Conservation (phyloP, 2,329 filamentous ascomycete genomes). For the Xylaria digitata region DNA sequence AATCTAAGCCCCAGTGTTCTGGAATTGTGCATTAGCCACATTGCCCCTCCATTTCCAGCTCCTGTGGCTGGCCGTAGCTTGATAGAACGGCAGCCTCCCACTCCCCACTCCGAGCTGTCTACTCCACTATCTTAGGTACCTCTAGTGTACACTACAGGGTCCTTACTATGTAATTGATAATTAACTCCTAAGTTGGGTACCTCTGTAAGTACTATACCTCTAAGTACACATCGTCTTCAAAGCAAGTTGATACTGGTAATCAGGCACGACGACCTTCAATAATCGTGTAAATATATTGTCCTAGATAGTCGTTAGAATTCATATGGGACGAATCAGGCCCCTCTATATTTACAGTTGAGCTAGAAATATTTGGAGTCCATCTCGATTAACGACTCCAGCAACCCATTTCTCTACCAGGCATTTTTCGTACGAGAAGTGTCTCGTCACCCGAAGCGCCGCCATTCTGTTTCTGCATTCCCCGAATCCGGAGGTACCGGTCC, state of each 20-base stretch:
- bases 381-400: neutral
- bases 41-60: constrained; percentile 38
- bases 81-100: neutral
- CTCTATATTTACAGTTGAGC: neutral
- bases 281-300: neutral
- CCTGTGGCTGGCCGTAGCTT: constrained; percentile 36
- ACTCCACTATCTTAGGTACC: too few species aligned
- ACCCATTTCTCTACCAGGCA: neutral
- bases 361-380: neutral
- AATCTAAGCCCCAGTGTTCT: constrained; percentile 39
- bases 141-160: too few species aligned
- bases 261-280: neutral
- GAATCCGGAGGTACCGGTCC: constrained; percentile 44
- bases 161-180: too few species aligned
- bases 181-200: too few species aligned
- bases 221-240: neutral
- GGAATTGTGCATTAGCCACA: constrained; percentile 39
- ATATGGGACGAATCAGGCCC: neutral
- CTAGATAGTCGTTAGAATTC: neutral
- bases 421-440: neutral
- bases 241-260: neutral
- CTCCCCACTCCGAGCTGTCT: neutral
- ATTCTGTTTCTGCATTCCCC: constrained; percentile 41
- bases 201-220: neutral
- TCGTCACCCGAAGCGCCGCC: constrained; percentile 45